Base-by-base conservation (phyloP, 1,284 basidiomycete species). In the Ceratobasidium sp. region DNA sequence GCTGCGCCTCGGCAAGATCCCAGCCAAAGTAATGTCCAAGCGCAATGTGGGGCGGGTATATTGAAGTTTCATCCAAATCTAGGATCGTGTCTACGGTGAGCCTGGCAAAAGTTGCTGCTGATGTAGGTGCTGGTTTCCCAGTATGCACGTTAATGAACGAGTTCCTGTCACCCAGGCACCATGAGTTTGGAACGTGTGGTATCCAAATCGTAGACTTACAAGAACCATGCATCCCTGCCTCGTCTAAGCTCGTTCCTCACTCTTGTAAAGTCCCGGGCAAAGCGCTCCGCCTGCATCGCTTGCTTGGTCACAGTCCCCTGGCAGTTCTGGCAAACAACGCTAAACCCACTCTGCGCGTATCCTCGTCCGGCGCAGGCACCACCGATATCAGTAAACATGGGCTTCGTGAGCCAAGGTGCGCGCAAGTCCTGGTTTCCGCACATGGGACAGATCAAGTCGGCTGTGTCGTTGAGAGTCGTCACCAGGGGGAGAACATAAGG, bases 1-100 rank as follows among this genome's bases (percentile, higher is more conserved):
- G 49, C 25, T 70, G 66, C 16, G 66, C 66, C 44, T 70, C 66
- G 25, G 23, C 30, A 42, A 70, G 40, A 23, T 59, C 66, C 66
- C 66, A 70, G 25, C 56, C 44, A 48, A 70, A 58, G 33, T 70
- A 70, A 40, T 54, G 56, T 18, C 66, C 66, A 49, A 70, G 66
- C n/a, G 66, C 66, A 48, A 70, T 70, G 23, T 70, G 66, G 30
- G 66, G 54, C 2, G 42, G 53, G 18, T 58, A 53, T 23, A 25
- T 14, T 12, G 66, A 56, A 40, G 33, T 70, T 48, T 70, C 66
- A 30, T 70, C 66, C 46, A 70, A 40, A 36, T 49, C 54, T 9
- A 33, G 42, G 56, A 70, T 59, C n/a, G 53, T 54, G n/a, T 70
- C 66, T 3, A 70, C 66, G 5, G 28, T n/a, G 16, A 70, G 66